Base-by-base conservation (phyloP, 73 alveolate genomes). In the Symbiodinium natans region DNA sequence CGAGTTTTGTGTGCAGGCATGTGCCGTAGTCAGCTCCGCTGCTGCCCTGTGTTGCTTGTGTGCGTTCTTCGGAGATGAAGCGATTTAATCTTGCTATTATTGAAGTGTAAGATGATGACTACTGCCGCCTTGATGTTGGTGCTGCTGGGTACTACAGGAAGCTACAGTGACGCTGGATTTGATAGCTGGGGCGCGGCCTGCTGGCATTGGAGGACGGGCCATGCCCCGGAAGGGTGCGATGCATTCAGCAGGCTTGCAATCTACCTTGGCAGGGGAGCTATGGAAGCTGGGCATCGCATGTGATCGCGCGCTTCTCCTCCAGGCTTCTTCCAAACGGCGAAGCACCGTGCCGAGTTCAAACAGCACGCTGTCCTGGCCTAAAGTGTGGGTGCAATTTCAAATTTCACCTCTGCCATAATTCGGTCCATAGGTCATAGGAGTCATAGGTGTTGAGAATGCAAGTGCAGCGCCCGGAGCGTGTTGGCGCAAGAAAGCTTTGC, bases 251-350 rank as follows among this genome's bases (percentile, higher is more conserved):
- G 6, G 11, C 56, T 43, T 43, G 56, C 19, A 43, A 10, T n/a
- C n/a, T n/a, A n/a, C n/a, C n/a, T n/a, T n/a, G n/a, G n/a, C n/a
- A n/a, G n/a, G n/a, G n/a, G n/a, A n/a, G n/a, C n/a, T n/a, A n/a
- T n/a, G n/a, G n/a, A n/a, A 6, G 17, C 71, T 52, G 71, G 27
- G 31, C 25, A 13, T 15, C 23, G 71, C 27, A 52, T 23, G 23
- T 52, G 71, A 23, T 52, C 23, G 3, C 23, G 71, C 71, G 27
- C 71, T 52, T 15, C n/a, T n/a, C n/a, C n/a, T n/a, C n/a, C 63
- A 88, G 95, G 96, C 80, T 90, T 90, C 88, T 90, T 90, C 54
- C 96, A 90, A 68, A 68, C 96, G 25, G 96, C 96, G 88, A 90
- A 90, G 83, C 96, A 90, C 83, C 96, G 96, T 13, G 96, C 96